Evolutionary conservation across 2,329 filamentous ascomycete species (phyloP).

Genomic region (Chaetothyriales sp.): DNA sequence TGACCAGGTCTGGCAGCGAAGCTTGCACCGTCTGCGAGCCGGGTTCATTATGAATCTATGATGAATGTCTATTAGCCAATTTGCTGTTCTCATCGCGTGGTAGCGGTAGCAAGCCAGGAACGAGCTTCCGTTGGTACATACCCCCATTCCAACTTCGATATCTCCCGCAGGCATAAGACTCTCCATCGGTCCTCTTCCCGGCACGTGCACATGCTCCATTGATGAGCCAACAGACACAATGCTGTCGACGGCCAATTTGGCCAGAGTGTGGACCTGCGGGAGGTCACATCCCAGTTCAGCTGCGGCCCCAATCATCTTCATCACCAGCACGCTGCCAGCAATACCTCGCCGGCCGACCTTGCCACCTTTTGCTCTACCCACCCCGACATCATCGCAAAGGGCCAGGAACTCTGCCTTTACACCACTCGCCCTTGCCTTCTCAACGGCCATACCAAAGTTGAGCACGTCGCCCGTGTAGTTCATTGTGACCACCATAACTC

Average conservation of each 20-base stretch:
- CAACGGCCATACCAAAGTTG: conserved; percentile 85
- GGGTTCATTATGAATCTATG: conserved; percentile 31
- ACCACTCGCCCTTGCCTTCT: conserved; percentile 73
- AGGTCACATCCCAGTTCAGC: conserved; percentile 55
- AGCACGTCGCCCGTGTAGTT: conserved; percentile 85
- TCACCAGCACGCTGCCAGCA: conserved; percentile 77
- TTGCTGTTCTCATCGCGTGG: too few species aligned
- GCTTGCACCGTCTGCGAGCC: conserved; percentile 38
- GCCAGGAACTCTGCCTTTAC: conserved; percentile 74
- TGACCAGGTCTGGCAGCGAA: conserved; percentile 35
- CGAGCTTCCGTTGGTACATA: background rate
- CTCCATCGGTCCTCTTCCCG: conserved; percentile 48
- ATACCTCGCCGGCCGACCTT: conserved; percentile 87
- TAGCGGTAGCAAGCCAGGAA: background rate
- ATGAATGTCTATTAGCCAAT: background rate
- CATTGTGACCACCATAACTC: conserved; percentile 76
- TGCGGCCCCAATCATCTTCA: conserved; percentile 75
- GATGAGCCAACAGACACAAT: conserved; percentile 74
- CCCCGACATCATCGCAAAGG: conserved; percentile 81
- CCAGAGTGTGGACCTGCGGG: conserved; percentile 57
- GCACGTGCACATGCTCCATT: conserved; percentile 83
- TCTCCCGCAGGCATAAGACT: conserved; percentile 23
- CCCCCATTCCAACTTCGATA: conserved; percentile 55
- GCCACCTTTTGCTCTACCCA: conserved; percentile 65
- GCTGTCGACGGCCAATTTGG: conserved; percentile 56